phyloP scores from a whole-genome alignment of 306 rosid species.

The Vachellia collinsii region DNA sequence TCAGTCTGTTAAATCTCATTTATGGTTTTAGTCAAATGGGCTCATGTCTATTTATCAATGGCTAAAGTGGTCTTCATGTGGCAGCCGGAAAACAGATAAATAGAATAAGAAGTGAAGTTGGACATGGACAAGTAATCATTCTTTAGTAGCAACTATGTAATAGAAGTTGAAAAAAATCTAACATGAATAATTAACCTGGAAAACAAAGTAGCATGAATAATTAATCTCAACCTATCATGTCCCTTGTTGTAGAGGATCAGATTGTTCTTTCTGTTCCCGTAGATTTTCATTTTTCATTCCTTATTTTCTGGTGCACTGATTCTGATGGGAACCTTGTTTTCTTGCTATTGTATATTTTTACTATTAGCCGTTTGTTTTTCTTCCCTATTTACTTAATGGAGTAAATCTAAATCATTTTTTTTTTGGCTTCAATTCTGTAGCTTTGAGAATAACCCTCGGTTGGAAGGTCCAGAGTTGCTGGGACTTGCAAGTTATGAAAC shows the following conservation, averaged over 20 bases:
- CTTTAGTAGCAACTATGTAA: not conserved
- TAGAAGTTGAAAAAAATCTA: not conserved
- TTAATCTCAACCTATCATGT: not conserved
- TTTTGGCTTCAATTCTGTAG: conserved; percentile 51
- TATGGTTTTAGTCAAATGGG: not conserved
- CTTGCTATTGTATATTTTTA: not conserved
- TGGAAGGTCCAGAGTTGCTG: conserved; percentile 94
- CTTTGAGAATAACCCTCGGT: conserved; percentile 86
- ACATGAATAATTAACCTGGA: not conserved
- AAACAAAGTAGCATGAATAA: not conserved
- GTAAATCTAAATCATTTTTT: conserved; percentile 13
- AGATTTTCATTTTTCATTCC: conserved; percentile 1
- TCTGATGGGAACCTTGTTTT: conserved; percentile 10
- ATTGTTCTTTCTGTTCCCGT: conserved; percentile 3
- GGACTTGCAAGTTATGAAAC: conserved; percentile 95
- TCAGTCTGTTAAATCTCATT: not conserved
- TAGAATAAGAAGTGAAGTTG: not conserved
- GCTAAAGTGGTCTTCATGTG: not conserved
- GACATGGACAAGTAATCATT: not conserved
- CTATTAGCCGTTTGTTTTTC: not conserved
- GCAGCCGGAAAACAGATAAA: not conserved
- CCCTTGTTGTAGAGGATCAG: not conserved
- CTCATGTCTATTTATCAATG: not conserved
- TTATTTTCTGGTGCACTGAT: conserved; percentile 21
- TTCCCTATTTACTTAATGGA: conserved; percentile 4